phyloP scores from a whole-genome alignment of 495 filamentous ascomycete species.

The Clohesyomyces aquaticus region DNA sequence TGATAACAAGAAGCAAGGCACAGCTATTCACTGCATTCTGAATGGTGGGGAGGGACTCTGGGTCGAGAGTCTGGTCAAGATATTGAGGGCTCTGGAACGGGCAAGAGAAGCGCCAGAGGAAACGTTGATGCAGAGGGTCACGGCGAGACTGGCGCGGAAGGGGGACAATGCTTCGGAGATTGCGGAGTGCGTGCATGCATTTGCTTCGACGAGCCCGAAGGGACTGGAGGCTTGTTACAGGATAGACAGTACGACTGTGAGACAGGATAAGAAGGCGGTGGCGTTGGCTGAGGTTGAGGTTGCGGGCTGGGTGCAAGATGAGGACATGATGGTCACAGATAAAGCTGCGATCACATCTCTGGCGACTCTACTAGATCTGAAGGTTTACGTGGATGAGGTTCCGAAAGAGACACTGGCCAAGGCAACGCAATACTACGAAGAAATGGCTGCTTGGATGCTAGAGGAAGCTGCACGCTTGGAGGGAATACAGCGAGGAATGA shows the following conservation, averaged over 20 bases:
- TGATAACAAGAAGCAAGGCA: background rate
- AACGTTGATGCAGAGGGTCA: slow-evolving; percentile 23
- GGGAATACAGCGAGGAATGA: slow-evolving; percentile 17
- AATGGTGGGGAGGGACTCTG: slow-evolving; percentile 22
- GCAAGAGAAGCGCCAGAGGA: slow-evolving; percentile 12
- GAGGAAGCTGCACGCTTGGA: slow-evolving; percentile 27
- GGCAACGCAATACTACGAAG: slow-evolving; percentile 22
- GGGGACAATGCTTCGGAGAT: slow-evolving; percentile 24
- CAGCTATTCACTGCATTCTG: slow-evolving; percentile 20
- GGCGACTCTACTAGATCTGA: slow-evolving; percentile 13
- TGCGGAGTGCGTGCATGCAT: background rate
- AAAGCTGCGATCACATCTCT: slow-evolving; percentile 20
- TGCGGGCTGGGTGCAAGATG: slow-evolving; percentile 24
- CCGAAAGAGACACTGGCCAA: slow-evolving; percentile 20
- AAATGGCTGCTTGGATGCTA: slow-evolving; percentile 14
- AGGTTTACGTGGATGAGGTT: slow-evolving; percentile 12
- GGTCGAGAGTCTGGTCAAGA: slow-evolving; percentile 14
- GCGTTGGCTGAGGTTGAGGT: slow-evolving; percentile 8
- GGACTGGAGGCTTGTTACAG: slow-evolving; percentile 21
- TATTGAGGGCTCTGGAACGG: slow-evolving; percentile 11
- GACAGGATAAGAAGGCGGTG: slow-evolving; percentile 3
- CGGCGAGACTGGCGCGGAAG: slow-evolving; percentile 2
- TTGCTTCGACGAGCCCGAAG: slow-evolving; percentile 11
- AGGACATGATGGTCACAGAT: slow-evolving; percentile 13
- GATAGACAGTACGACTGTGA: slow-evolving; percentile 12